These are phyloP conservation scores for Capsicum rhomboideum DNA, from an alignment of 257 asterid species.

Conservation along the genomic window DNA sequence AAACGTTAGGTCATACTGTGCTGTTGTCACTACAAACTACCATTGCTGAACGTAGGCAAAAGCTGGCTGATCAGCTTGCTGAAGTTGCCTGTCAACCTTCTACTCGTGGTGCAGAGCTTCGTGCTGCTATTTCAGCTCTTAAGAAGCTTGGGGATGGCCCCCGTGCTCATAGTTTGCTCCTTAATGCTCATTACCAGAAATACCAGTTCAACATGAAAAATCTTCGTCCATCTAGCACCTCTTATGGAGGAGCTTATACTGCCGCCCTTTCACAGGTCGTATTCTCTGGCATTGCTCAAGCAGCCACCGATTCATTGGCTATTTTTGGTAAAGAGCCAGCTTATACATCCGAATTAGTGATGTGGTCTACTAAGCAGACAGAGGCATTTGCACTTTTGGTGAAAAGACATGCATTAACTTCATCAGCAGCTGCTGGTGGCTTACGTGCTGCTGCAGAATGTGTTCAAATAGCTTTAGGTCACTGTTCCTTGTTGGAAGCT, in stretches of 20 bases:
- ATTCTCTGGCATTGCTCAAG: slow-evolving; percentile 95
- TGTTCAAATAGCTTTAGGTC: slow-evolving; percentile 97
- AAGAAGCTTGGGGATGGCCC: slow-evolving; percentile 95
- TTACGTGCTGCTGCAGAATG: slow-evolving; percentile 99
- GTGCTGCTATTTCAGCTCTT: slow-evolving; percentile 88
- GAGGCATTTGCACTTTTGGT: slow-evolving; percentile 85
- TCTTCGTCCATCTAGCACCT: slow-evolving; percentile 91
- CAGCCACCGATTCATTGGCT: slow-evolving; percentile 73
- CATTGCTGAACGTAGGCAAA: slow-evolving; percentile 74
- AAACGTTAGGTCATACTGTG: slow-evolving; percentile 34
- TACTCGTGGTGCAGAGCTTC: slow-evolving; percentile 94
- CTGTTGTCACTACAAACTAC: slow-evolving; percentile 54
- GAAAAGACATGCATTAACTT: slow-evolving; percentile 90
- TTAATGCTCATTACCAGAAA: slow-evolving; percentile 87
- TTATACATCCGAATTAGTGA: slow-evolving; percentile 90
- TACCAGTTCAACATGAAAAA: slow-evolving; percentile 91
- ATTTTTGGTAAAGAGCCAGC: slow-evolving; percentile 91
- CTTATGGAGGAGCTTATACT: slow-evolving; percentile 97
- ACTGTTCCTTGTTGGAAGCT: slow-evolving; percentile 85
- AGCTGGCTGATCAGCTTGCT: slow-evolving; percentile 91
- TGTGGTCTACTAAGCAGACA: slow-evolving; percentile 97
- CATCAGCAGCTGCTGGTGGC: slow-evolving; percentile 99
- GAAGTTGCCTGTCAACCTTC: slow-evolving; percentile 97
- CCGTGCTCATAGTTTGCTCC: slow-evolving; percentile 91
- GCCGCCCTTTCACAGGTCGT: slow-evolving; percentile 96